These are phyloP conservation scores for Quercus wislizeni DNA, from an alignment of 306 rosid genomes.

Conservation along the genomic window DNA sequence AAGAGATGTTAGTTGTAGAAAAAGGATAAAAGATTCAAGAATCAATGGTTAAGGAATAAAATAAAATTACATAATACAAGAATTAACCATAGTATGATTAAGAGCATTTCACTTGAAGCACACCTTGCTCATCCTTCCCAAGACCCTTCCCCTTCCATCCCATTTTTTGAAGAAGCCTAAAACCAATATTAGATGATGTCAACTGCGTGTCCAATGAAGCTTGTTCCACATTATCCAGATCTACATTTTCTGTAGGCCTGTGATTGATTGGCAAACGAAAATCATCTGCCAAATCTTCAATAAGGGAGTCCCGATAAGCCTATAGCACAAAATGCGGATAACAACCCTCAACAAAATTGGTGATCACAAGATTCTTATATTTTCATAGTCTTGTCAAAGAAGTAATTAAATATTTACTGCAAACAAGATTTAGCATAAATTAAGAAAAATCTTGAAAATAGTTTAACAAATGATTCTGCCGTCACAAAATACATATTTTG, in stretches of 20 bases:
- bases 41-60: not conserved
- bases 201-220: slow-evolving; percentile 86
- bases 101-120: not conserved
- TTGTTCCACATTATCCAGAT: slow-evolving; percentile 90
- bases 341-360: not conserved
- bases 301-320: slow-evolving; percentile 48
- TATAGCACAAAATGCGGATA: slow-evolving; percentile 17
- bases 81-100: not conserved
- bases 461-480: not conserved
- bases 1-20: not conserved
- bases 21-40: not conserved
- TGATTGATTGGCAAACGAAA: slow-evolving; percentile 87
- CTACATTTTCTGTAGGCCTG: slow-evolving; percentile 92
- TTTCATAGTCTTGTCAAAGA: slow-evolving; percentile 6
- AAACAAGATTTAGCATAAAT: not conserved
- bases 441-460: not conserved
- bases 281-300: slow-evolving; percentile 63
- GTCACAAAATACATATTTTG: not conserved
- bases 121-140: slow-evolving; percentile 98
- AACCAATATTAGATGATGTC: slow-evolving; percentile 82
- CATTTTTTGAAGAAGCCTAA: slow-evolving; percentile 97
- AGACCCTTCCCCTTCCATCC: slow-evolving; percentile 99
- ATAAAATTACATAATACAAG: not conserved
- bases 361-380: slow-evolving; percentile 4
- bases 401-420: not conserved